Base-by-base conservation (phyloP, 345 rosid species). In the Lagerstroemia speciosa region DNA sequence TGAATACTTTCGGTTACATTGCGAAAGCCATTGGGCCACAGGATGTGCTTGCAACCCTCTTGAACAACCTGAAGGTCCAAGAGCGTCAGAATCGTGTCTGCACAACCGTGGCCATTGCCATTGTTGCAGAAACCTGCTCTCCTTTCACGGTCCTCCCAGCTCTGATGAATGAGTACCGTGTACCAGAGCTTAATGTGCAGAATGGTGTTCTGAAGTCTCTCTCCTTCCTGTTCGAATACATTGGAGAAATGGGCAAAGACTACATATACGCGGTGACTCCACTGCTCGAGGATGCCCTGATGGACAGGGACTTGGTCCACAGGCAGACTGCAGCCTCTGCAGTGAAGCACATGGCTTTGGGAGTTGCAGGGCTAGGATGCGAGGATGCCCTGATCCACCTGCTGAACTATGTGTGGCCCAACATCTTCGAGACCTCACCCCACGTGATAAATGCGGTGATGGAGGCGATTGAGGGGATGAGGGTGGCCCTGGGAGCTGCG, bases 1-100 rank as follows among this genome's bases (percentile, higher is more conserved):
- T 95, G 68, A 95, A 95, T 75, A 95, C 99, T 32, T 94, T 95
- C 33, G 99, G 99, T 62, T 95, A 95, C 71, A 95, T 95, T 14
- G 99, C 99, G 10, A 95, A 92, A 81, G 99, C 99, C 77, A 95
- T 95, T 75, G 99, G 99, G 8, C 99, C 99, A 8, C 99, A 95
- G 62, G 99, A 95, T 83, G 99, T 95, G 46, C 74, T 95, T 67
- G 99, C 98, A 24, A 95, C 99, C 22, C 83, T 95, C 16, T 74
- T 95, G 77, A 95, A 95, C 81, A 95, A 95, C 76, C 97, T 95
- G 65, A 95, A 92, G 87, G 99, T 95, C 69, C 99, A 95, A 82
- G 99, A 95, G 75, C 89, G 98, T 16, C 99, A 92, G 79, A 95
- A 95, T 72, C 99, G 99, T 82, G 99, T 94, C 32, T 92, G 99